Base-by-base conservation (phyloP, 1,284 basidiomycete species). In the Coniophora puteana region DNA sequence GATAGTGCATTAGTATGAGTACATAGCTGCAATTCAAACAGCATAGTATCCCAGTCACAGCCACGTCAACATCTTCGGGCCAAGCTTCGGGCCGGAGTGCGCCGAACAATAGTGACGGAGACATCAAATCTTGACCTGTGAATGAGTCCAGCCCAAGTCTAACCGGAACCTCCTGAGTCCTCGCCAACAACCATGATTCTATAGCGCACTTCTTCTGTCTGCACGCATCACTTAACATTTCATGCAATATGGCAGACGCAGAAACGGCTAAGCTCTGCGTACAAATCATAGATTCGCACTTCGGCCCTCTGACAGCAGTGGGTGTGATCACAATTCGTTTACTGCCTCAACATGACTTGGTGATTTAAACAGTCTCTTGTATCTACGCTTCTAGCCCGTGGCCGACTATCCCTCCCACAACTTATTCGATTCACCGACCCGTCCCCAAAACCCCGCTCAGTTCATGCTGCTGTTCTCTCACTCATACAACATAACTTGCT, bases 401-500 rank as follows among this genome's bases (percentile, higher is more conserved):
- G 95, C 12, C 80, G 94, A 24, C 72, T 96, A 16, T 77, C 86
- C 6, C 69, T 94, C 22, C 54, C 73, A 4, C 79, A 86, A 47
- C 66, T 95, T 26, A 70, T 88, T 33, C 82, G 82, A 35, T 80
- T 78, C 58, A 76, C 86, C 7, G 49, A 51, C 17, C 43, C 68
- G 29, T 59, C 63, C n/a, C 59, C 89, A 28, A 81, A 80, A 54
- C 73, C 81, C 7, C 75, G 83, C 13, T 79, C 77, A 2, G 74
- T 87, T 21, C 80, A 88, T 40, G 83, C 85, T 16, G 74, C 83
- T 21, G 71, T 97, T 36, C 67, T 98, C 42, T 78, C 88, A 37
- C 78, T 99, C 39, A 76, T 94, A 18, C 94, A 98, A 63, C 94
- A 99, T 62, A 93, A 94, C 60, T 67, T 97, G 40, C 74, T 94